A percentile compares a stretch with the other conserved stretches of the same genome.
phyloP scores from a whole-genome alignment of 768 basidiomycete genomes.

The Phlebiopsis flavidoalba region DNA sequence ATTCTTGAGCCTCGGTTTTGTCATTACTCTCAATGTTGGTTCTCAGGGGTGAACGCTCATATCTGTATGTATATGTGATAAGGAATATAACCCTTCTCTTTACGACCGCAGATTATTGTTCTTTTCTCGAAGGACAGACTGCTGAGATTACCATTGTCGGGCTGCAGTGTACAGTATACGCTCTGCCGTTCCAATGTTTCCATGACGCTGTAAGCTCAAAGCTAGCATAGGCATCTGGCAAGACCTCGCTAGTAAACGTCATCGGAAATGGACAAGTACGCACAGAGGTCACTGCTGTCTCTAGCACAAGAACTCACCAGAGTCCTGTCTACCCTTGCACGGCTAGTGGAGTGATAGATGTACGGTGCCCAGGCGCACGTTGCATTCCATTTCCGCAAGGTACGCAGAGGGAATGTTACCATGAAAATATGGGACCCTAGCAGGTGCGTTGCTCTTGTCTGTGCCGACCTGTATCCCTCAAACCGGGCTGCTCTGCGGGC shows the following conservation, averaged over 20 bases:
- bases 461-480: neutral
- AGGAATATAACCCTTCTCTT: neutral
- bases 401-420: slow-evolving; percentile 85
- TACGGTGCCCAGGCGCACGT: slow-evolving; percentile 97
- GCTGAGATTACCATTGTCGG: slow-evolving; percentile 92
- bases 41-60: slow-evolving; percentile 41
- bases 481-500: no score
- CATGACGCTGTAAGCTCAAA: neutral
- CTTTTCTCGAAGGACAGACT: slow-evolving; percentile 77
- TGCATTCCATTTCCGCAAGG: slow-evolving; percentile 87
- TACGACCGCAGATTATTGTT: slow-evolving; percentile 63
- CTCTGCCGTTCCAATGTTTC: neutral
- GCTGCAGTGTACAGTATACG: slow-evolving; percentile 72
- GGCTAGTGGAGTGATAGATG: slow-evolving; percentile 88
- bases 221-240: slow-evolving; percentile 75
- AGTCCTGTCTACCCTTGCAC: neutral
- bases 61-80: neutral
- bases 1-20: slow-evolving; percentile 46
- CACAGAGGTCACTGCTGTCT: neutral
- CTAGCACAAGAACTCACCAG: neutral
- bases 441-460: slow-evolving; percentile 46
- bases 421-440: slow-evolving; percentile 96
- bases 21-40: slow-evolving; percentile 57
- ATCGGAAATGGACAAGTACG: slow-evolving; percentile 77
- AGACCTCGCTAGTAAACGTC: slow-evolving; percentile 92